Evolutionary conservation across 2,329 filamentous ascomycete genomes (phyloP), one percentile per base, ranked within the genome.

Genomic region (Mycocentrospora acerina): DNA sequence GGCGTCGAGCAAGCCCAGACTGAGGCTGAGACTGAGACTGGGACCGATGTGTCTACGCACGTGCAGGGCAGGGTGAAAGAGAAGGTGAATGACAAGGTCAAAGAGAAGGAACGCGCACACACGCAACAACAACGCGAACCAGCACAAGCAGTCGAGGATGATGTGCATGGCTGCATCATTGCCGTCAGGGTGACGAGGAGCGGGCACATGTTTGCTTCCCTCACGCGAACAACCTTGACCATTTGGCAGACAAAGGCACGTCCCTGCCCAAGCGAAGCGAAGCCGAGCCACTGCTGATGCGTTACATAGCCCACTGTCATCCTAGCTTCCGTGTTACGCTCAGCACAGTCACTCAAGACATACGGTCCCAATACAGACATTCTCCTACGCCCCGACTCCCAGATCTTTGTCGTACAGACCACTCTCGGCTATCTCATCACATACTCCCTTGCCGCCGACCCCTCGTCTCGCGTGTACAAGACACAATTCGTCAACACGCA

Each of bases 221-320:
- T 96, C 60, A 96, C 91, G 1, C 73, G 80, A 4, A 87, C 87
- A 2, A 86, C 87, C 10, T 81, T 98, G 66, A 89, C 87, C n/a
- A 78, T 98, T 52, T 98, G 93, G 93, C 93, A 98, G 71, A 91
- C 88, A 38, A 91, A 91, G 79, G 89, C 90, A 76, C 44, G 75
- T 48, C 38, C 22, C 11, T n/a, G 58, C 24, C 28, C 29, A 31
- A 34, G 26, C 33, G 29, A 31, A 34, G 26, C 33, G 43, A 37
- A 32, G 29, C n/a, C 42, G 30, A 29, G 40, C 32, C 29, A 37
- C 44, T 51, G 37, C 60, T 63, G 46, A 59, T 50, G 18, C 45
- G 19, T 50, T 50, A 12, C 51, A 62, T 37, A 95, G 86, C 93
- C 93, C 32, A 90, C 89, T 37, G 90, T 90, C 16, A 82, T 96